Conservation (phyloP, 129 eudicot genomes). For the Glebionis coronaria region DNA sequence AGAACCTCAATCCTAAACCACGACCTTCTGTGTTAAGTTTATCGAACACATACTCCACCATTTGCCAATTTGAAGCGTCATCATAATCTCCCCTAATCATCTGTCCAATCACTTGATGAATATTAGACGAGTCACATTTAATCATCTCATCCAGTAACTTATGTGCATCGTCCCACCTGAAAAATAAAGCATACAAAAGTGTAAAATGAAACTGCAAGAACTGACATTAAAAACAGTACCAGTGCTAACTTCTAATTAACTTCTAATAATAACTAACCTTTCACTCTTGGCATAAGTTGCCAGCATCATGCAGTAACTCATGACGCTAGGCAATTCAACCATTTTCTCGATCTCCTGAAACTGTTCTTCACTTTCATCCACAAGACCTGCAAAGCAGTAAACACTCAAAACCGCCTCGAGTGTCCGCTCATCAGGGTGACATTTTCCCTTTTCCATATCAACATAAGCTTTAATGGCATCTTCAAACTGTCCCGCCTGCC, state of each 20-base stretch:
- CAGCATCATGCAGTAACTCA: slow-evolving; percentile 97
- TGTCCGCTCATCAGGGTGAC: slow-evolving; percentile 79
- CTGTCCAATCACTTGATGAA: slow-evolving; percentile 82
- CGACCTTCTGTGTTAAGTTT: slow-evolving; percentile 82
- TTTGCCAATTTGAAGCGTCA: slow-evolving; percentile 85
- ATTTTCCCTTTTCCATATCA: slow-evolving; percentile 84
- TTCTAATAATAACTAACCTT: slow-evolving; percentile 44
- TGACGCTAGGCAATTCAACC: slow-evolving; percentile 82
- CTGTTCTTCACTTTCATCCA: slow-evolving; percentile 91
- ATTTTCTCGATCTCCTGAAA: slow-evolving; percentile 76
- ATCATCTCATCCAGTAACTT: slow-evolving; percentile 77
- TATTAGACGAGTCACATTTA: slow-evolving; percentile 57
- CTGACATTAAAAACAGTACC: too few relatives aligned
- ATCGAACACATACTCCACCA: slow-evolving; percentile 93
- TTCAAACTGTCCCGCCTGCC: slow-evolving; percentile 87
- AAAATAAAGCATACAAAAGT: slow-evolving; percentile 19
- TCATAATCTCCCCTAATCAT: slow-evolving; percentile 90
- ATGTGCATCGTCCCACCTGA: slow-evolving; percentile 72
- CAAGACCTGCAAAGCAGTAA: slow-evolving; percentile 93
- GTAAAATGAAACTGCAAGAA: background rate
- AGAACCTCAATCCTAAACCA: slow-evolving; percentile 84
- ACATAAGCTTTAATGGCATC: slow-evolving; percentile 87
- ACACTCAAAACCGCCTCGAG: slow-evolving; percentile 90
- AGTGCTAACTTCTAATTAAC: too few relatives aligned
- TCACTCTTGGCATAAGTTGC: slow-evolving; percentile 73